Base-by-base conservation (phyloP, 768 basidiomycete genomes). In the Dacryopinax primogenitus region DNA sequence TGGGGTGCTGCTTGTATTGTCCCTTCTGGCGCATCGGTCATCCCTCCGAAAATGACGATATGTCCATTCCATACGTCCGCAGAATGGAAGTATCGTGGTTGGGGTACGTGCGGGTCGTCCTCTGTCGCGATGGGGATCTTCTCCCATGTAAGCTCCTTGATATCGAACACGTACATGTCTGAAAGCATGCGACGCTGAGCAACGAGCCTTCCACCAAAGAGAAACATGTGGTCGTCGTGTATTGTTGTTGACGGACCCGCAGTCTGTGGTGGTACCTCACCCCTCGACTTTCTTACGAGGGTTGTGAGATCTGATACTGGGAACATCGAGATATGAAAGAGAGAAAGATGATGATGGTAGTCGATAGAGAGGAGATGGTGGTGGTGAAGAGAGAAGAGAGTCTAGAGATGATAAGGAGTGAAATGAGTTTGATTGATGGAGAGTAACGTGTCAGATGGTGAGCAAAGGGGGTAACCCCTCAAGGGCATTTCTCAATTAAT, bases 161-260 rank as follows among this genome's bases (percentile, higher is more conserved):
- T 78, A 77, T 97, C 88, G 73, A 98, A 92, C 37, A 84, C 79
- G 77, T 92, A 97, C 70, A 99, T 82, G 77, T 94, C 91, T 36
- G 87, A 83, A 62, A 92, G 87, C 86, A 97, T 93, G 67, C 85
- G 82, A 35, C 92, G 85, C 66, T 90, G 88, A 15, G 88, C 82
- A 65, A 93, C 92, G 63, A 90, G 79, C 35, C 93, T 83, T 16
- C 94, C 93, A 45, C 92, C 95, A 72, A 94, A 95, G 34, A 96
- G 83, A 73, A 89, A 95, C 82, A 93, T 83, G 75, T 87, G 87
- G 47, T 87, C 86, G 61, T 88, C 89, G 34, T 92, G 82, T 66
- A 92, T 86, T 39, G 92, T 93, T n/a, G 90, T 90, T 7, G 90
- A 91, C 26, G 92, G 88, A 64, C 92, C 92, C 66, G 94, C 88